Base-by-base conservation (phyloP, 495 filamentous ascomycete genomes). In the Podospora comata region DNA sequence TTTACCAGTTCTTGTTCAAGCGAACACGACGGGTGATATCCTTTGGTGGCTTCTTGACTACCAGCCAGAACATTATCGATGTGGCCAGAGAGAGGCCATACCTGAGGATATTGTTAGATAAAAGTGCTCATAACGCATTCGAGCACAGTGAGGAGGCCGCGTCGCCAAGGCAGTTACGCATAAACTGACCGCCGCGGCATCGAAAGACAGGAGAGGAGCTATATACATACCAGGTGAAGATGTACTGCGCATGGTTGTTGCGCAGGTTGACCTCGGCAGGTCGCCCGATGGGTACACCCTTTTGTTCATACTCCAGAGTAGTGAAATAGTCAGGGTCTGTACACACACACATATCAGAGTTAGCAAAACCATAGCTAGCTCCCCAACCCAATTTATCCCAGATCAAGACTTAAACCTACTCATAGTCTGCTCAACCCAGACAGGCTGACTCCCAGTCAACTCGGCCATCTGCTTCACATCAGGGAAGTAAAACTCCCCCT, bases 361-460 rank as follows among this genome's bases (percentile, higher is more conserved):
- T 67, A 56, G 59, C 15, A 67, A 27, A 20, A 58, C 44, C 18
- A 57, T 13, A 23, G 56, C 20, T 30, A 61, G 56, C 34, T 13
- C 9, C 13, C 39, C 7, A 48, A 11, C 39, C 7, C 9, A 48
- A 18, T 48, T 18, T 13, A 48, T 5, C 30, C 4, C 30, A 32
- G 30, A 4, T 32, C 39, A 74, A 9, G 60, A 28, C 23, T 23
- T 23, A 53, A 66, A 78, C 83, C 9, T 74, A 96, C 93, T 85
- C 91, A 96, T 96, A 67, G 94, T 99, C 83, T 95, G 89, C 80
- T 99, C 96, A 76, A 99, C 83, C 94, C 93, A 97, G 64, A 99
- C 90, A 5, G 93, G 83, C 81, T 96, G 91, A 70, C 90, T 92
- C 1, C 91, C 92, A 57, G 89, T 89, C 72, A 92, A 79, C 55